Conservation (phyloP, 1,139 yeast species). For the Eremothecium gossypii region DNA sequence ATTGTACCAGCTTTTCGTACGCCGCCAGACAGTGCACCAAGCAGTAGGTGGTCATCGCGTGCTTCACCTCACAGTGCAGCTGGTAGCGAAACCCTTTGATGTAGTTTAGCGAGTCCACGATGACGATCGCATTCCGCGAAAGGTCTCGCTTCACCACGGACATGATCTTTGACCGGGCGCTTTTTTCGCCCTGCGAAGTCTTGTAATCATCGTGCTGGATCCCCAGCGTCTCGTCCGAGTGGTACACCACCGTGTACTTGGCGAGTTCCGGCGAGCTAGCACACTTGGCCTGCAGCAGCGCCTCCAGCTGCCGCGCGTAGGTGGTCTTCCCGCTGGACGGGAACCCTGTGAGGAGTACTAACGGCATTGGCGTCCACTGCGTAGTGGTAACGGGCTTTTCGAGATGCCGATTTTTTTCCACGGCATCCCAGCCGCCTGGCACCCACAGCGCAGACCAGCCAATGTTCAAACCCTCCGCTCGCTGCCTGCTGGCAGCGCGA, state of each 20-base stretch:
- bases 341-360: constrained; percentile 71
- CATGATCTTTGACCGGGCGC: constrained; percentile 75
- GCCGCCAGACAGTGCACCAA: constrained; percentile 74
- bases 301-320: constrained; percentile 51
- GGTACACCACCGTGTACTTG: constrained; percentile 52
- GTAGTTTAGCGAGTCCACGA: constrained; percentile 78
- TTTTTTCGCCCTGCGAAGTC: constrained; percentile 66
- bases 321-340: constrained; percentile 82
- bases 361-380: constrained; percentile 54
- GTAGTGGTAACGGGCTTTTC: too few relatives aligned
- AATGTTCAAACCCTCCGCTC: too few relatives aligned
- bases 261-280: constrained; percentile 38
- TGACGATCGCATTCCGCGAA: constrained; percentile 58
- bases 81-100: constrained; percentile 96
- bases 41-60: constrained; percentile 72
- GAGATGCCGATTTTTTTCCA: too few relatives aligned
- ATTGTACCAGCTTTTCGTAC: constrained; percentile 46
- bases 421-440: too few relatives aligned
- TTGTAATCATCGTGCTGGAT: constrained; percentile 58
- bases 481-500: background rate
- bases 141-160: constrained; percentile 82
- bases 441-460: too few relatives aligned
- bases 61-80: constrained; percentile 86
- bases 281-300: constrained; percentile 42
- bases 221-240: constrained; percentile 71